Evolutionary conservation across 2,329 filamentous ascomycete species (phyloP).

Genomic region (Apiospora hydei): DNA sequence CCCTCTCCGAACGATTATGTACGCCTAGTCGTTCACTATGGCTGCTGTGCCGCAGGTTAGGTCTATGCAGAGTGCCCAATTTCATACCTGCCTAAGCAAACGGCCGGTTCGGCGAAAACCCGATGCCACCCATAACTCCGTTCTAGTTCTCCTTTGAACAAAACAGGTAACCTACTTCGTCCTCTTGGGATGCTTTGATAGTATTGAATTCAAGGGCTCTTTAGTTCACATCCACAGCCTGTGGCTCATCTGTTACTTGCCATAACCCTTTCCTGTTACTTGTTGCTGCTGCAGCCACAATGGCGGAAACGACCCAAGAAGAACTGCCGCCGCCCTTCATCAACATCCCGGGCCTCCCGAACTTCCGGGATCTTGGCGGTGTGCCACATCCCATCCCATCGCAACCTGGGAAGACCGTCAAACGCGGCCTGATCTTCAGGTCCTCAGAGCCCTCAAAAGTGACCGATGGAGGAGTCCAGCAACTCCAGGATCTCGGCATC

Average conservation of each 20-base stretch:
- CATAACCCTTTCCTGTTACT: not conserved
- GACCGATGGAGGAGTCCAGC: constrained; percentile 58
- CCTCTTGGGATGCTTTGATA: not conserved
- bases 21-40: not conserved
- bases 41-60: not conserved
- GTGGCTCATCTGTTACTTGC: no score
- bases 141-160: not conserved
- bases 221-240: not conserved
- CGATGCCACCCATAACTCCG: constrained; percentile 1
- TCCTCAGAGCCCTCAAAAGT: constrained; percentile 71
- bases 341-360: constrained; percentile 64
- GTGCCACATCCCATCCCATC: constrained; percentile 51
- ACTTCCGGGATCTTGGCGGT: constrained; percentile 74
- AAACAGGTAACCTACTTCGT: not conserved
- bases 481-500: constrained; percentile 65
- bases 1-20: not conserved
- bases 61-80: not conserved
- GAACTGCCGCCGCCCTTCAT: constrained; percentile 53
- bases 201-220: not conserved
- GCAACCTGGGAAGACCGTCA: constrained; percentile 50
- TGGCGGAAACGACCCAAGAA: constrained; percentile 48
- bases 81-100: not conserved
- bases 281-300: not conserved
- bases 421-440: constrained; percentile 67
- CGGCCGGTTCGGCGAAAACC: not conserved